Base-by-base conservation (phyloP, 148 eudicot genomes). In the Spergularia marina region DNA sequence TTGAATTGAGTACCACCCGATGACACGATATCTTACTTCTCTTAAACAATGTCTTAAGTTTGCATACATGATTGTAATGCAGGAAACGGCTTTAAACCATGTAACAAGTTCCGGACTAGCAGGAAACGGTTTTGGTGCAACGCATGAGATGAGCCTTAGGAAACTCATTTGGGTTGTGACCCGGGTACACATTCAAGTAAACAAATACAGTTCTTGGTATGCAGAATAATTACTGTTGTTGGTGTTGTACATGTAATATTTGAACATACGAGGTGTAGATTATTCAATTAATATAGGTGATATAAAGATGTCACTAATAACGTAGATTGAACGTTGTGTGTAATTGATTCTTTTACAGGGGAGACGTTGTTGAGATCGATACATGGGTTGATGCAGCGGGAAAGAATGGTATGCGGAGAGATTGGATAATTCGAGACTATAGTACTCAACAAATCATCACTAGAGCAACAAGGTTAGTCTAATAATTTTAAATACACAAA, bases 111-210 rank as follows among this genome's bases (percentile, higher is more conserved):
- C 96, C 1, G 98, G 98, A 34, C 84, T 92, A 15, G 86, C 86
- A 0, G 96, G 96, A n/a, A 85, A 87, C 20, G 98, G 96, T 21
- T 92, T 90, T 64, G 98, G 95, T 6, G 91, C 93, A 18, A 92
- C 98, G 51, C 86, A 84, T 1, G 93, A 89, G 72, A 92, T 92
- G 98, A 86, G 96, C 82, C 79, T 86, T 52, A 86, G 91, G 81
- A 89, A 92, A 67, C 96, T 92, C 51, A 89, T 92, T 7, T 92
- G 98, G 98, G 98, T 92, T 1, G 96, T 92, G 60, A 90, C 98
- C 10, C 89, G 95, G 30, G 88, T 92, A 44, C 93, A 92, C 41
- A 80, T 90, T 20, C 88, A 89, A 85, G 86, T 92, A 2, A 88
- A 84, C 12, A 85, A 89, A 84, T 90, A 92, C 61, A 90, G 90